Evolutionary conservation across 2,329 filamentous ascomycete species (phyloP), one percentile per base, ranked within the genome.

Genomic region (Fusarium incarnatum): DNA sequence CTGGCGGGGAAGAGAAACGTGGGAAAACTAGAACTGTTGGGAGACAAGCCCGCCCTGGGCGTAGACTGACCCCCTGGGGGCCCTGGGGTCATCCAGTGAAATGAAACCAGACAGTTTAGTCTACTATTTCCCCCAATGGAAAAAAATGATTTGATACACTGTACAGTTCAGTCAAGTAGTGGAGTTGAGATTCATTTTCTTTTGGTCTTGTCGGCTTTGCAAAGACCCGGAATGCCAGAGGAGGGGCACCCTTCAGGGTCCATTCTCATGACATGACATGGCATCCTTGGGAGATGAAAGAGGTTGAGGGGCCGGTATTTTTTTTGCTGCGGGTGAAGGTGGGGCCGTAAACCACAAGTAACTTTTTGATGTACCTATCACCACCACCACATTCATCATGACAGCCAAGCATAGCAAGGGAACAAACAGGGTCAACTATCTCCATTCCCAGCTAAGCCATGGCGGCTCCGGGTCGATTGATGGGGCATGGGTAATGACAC

Each of bases 21-120:
- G 67, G 64, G 59, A 73, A 67, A 44, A 64, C 70, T 73, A 75
- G 73, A 75, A 75, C 73, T 75, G 73, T 75, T 75, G 73, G 73
- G 73, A 75, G 72, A 74, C 63, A 70, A 64, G 46, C 50, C 62
- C 37, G 53, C 58, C 67, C 45, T 55, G 52, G 71, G 56, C 62
- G 66, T 64, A 70, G 67, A 68, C 64, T 64, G 40, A 72, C 62
- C 55, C 62, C 62, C 42, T 55, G 60, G 53, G 52, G 52, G 15
- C 13, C 44, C 32, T 37, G 37, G 57, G 42, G 60, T 42, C 18
- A 27, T 27, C 60, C 34, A 64, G 60, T 64, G 28, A 64, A 27
- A 54, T 40, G 32, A 49, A 47, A 42, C 34, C 41, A 56, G 37
- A 1, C 13, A 63, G 42, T 48, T 18, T 37, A 37, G 34, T 37